Evolutionary conservation across 768 basidiomycete genomes (phyloP).

Genomic region (Cystofilobasidium capitatum): DNA sequence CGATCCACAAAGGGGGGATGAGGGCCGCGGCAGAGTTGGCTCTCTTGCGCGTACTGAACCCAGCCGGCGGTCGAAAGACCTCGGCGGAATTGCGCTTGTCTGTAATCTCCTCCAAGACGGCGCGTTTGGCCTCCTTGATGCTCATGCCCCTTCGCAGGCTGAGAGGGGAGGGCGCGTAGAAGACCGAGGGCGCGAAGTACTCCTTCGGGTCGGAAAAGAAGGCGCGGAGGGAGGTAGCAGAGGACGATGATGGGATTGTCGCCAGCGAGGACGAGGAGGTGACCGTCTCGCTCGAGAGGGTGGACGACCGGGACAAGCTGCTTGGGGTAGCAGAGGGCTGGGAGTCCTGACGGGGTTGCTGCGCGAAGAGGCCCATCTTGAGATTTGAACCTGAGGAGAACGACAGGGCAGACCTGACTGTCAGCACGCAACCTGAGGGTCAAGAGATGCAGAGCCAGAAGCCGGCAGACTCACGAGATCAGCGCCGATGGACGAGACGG

Average conservation of each 20-base stretch:
- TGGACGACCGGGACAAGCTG: neutral
- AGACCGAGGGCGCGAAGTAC: neutral
- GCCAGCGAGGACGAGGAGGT: neutral
- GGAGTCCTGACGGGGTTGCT: neutral
- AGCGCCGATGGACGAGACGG: too few species aligned
- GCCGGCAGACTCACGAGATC: too few species aligned
- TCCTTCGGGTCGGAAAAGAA: neutral
- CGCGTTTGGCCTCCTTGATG: neutral
- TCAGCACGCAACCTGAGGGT: too few species aligned
- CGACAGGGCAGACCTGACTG: too few species aligned
- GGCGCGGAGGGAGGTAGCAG: neutral
- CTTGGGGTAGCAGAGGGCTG: neutral
- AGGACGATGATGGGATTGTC: neutral
- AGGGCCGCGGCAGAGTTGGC: neutral
- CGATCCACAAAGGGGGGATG: neutral
- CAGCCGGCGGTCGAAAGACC: neutral
- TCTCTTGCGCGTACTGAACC: neutral
- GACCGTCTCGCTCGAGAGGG: neutral
- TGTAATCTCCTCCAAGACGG: neutral
- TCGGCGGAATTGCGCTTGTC: neutral
- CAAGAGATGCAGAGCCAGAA: too few species aligned
- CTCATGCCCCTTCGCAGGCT: neutral
- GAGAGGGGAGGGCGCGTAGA: neutral
- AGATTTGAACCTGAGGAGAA: too few species aligned
- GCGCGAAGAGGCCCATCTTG: neutral